Conservation (phyloP, 2,329 filamentous ascomycete species). For the Teratosphaeria viscida region DNA sequence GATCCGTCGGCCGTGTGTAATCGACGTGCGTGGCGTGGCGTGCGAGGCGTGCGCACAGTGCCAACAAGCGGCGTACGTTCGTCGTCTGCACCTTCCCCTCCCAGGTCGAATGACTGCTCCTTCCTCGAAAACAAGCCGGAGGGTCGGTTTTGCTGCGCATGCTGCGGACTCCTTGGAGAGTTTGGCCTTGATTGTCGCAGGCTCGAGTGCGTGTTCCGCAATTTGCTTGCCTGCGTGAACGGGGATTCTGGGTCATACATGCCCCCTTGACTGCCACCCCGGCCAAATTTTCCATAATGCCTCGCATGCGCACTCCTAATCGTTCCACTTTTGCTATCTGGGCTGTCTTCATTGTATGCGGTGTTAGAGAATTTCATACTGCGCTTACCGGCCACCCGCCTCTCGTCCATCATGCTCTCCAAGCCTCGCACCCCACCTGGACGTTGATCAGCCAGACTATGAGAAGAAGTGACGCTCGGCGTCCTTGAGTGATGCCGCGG, state of each 20-base stretch:
- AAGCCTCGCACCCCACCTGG: slow-evolving; percentile 48
- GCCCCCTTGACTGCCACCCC: slow-evolving; percentile 59
- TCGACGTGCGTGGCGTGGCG: slow-evolving; percentile 39
- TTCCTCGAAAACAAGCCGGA: slow-evolving; percentile 36
- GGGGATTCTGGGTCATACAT: slow-evolving; percentile 69
- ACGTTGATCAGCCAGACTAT: slow-evolving; percentile 55
- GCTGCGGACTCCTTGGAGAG: slow-evolving; percentile 50
- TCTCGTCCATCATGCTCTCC: slow-evolving; percentile 55
- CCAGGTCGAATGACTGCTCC: slow-evolving; percentile 61
- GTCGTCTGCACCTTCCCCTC: slow-evolving; percentile 67
- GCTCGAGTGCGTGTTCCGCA: slow-evolving; percentile 44
- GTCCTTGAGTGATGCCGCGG: slow-evolving; percentile 88
- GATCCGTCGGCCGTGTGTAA: slow-evolving; percentile 41
- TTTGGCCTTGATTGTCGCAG: slow-evolving; percentile 45
- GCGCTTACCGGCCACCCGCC: slow-evolving; percentile 63
- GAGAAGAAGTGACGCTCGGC: slow-evolving; percentile 76
- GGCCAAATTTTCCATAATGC: slow-evolving; percentile 63
- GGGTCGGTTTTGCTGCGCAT: slow-evolving; percentile 32
- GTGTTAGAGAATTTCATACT: slow-evolving; percentile 93
- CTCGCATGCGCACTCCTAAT: slow-evolving; percentile 57
- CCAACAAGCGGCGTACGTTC: slow-evolving; percentile 75
- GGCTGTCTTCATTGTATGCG: slow-evolving; percentile 52
- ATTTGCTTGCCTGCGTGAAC: slow-evolving; percentile 61
- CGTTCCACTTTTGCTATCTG: slow-evolving; percentile 31
- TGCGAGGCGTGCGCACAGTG: slow-evolving; percentile 50